Conservation (phyloP, 495 filamentous ascomycete species). For the Bryoglossum gracile region DNA sequence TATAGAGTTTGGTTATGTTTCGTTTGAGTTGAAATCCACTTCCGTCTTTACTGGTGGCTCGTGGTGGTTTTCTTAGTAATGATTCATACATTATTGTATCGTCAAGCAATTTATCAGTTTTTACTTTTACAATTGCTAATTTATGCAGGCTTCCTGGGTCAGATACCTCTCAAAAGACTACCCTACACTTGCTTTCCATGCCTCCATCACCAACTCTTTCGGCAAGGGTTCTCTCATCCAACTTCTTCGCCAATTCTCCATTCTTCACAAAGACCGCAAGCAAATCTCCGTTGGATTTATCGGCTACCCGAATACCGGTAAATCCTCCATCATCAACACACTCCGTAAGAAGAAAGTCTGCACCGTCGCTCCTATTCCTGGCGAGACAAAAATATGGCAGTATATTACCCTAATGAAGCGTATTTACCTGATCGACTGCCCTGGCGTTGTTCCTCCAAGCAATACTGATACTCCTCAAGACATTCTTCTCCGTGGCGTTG, state of each 20-base stretch:
- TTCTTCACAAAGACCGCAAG: slow-evolving; percentile 82
- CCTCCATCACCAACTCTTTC: slow-evolving; percentile 86
- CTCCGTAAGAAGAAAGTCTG: slow-evolving; percentile 87
- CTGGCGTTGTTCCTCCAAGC: slow-evolving; percentile 88
- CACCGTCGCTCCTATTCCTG: slow-evolving; percentile 91
- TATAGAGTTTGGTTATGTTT: slow-evolving; percentile 52
- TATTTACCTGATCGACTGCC: slow-evolving; percentile 96
- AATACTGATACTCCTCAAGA: slow-evolving; percentile 73
- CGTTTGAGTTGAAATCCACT: slow-evolving; percentile 81
- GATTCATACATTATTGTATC: slow-evolving; percentile 75
- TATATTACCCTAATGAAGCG: slow-evolving; percentile 96
- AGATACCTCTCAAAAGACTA: slow-evolving; percentile 73
- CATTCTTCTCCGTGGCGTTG: slow-evolving; percentile 85
- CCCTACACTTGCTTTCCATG: slow-evolving; percentile 89
- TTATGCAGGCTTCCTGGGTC: slow-evolving; percentile 74
- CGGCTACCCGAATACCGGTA: slow-evolving; percentile 84
- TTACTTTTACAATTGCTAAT: slow-evolving; percentile 22
- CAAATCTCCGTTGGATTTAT: slow-evolving; percentile 87
- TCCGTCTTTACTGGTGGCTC: slow-evolving; percentile 35
- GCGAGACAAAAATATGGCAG: slow-evolving; percentile 96
- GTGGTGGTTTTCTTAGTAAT: slow-evolving; percentile 95
- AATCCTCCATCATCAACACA: slow-evolving; percentile 90
- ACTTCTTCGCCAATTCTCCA: slow-evolving; percentile 85
- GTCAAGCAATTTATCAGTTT: too few species aligned
- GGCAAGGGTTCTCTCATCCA: slow-evolving; percentile 73